phyloP scores from a whole-genome alignment of 208 protist genomes.

The Acanthamoeba triangularis region DNA sequence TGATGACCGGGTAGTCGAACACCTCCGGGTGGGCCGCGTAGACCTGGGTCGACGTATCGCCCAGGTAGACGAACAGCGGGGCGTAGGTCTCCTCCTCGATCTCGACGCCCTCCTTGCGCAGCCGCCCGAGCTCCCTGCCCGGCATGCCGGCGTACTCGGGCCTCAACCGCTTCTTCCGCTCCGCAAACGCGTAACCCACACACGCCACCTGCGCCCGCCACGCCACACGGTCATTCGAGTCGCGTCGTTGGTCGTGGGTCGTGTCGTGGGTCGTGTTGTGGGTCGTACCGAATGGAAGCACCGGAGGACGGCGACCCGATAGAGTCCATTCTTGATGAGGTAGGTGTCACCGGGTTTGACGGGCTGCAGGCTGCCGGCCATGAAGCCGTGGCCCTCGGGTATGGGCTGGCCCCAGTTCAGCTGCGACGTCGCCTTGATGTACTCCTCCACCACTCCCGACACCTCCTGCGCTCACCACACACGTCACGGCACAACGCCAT shows the following conservation, averaged over 20 bases:
- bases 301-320: neutral
- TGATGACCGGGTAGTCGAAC: conserved; percentile 70
- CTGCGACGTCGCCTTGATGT: neutral
- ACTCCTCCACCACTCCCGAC: conserved; percentile 1
- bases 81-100: conserved; percentile 11
- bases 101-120: conserved; percentile 35
- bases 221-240: too few relatives aligned
- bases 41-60: neutral
- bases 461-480: neutral
- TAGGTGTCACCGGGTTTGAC: conserved; percentile 2
- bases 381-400: conserved; percentile 3
- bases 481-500: neutral
- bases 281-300: conserved; percentile 44
- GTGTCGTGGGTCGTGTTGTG: too few relatives aligned
- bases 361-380: neutral
- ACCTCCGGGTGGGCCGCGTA: conserved; percentile 40
- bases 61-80: conserved; percentile 66
- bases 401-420: conserved; percentile 28
- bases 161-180: conserved; percentile 46
- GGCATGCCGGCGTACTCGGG: neutral
- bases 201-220: neutral
- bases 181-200: conserved; percentile 49
- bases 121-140: conserved; percentile 19
- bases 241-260: too few relatives aligned
- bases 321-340: conserved; percentile 47